Base-by-base conservation (phyloP, 1,284 basidiomycete species). In the Wallemia hederae region DNA sequence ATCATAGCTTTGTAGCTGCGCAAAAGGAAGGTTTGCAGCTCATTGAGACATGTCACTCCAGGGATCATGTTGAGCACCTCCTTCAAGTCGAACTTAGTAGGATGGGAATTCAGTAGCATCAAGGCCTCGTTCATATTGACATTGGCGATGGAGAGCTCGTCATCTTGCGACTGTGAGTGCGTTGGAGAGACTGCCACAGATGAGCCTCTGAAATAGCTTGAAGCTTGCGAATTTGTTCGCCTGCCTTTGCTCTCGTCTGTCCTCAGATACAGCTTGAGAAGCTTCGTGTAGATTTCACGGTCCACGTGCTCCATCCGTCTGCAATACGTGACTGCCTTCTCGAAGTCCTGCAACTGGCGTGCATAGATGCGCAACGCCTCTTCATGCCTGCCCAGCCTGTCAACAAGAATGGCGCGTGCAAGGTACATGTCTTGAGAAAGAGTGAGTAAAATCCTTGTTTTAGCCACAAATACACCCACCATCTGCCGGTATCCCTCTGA, bases 321-420 rank as follows among this genome's bases (percentile, higher is more conserved):
- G 39, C 39, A 49, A n/a, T 66, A 89, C 83, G 84, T 80, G 73
- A 97, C 92, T 0, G 94, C 94, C 62, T 85, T 85, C 15, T 72
- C 64, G 68, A 82, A 85, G 67, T 92, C 85, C 31, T 80, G 76
- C 27, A 96, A 74, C 56, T 80, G 79, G 67, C 92, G 83, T 0
- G 91, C 89, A 69, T 97, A 97, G 26, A 94, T 79, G 67, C 87
- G 83, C 25, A 99, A 77, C 0, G 92, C 92, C 62, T 83, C 85
- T 65, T 92, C 86, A 66, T 98, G 90, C 62, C 86, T 80, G 0
- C 86, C 88, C 62, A 97, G 76, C 24, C 85, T 78, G 1, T 92
- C 94, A 2, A 97, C 74, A 1, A 98, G 75, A 61, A 92, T 79
- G 0, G 94, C 92, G 34, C 89, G 80, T 0, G 86, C 87, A 68